Evolutionary conservation across 768 basidiomycete genomes (phyloP).

Genomic region (Amylocystis lapponica): DNA sequence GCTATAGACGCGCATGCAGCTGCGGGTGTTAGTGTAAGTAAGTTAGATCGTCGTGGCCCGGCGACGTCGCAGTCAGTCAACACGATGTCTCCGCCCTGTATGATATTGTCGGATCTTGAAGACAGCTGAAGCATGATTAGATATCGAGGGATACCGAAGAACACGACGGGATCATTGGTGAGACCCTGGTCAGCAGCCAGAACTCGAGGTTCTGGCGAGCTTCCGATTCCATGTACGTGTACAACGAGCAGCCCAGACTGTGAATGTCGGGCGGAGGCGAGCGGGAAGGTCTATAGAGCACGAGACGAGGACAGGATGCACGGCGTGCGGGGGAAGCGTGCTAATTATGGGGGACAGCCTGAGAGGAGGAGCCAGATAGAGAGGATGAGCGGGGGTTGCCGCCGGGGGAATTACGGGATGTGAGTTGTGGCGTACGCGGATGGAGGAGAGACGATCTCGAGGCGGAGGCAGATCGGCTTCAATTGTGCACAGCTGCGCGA

Average conservation of each 20-base stretch:
- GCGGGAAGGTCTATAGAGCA: background rate
- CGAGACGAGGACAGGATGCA: background rate
- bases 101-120: constrained; percentile 2
- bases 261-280: background rate
- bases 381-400: background rate
- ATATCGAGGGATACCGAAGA: background rate
- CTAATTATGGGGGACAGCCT: constrained; percentile 13
- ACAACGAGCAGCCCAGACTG: background rate
- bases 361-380: constrained; percentile 10
- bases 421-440: background rate
- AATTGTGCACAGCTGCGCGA: too few relatives aligned
- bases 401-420: too few relatives aligned
- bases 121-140: background rate
- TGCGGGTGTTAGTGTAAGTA: background rate
- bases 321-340: constrained; percentile 12
- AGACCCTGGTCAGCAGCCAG: background rate
- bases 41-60: background rate
- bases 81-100: background rate
- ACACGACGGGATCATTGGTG: background rate
- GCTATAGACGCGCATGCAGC: background rate
- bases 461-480: background rate
- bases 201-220: background rate
- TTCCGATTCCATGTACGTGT: background rate
- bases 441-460: background rate
- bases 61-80: background rate